These are phyloP conservation scores for Fraxinus platypoda DNA, from an alignment of 305 asterid genomes.

Conservation along the genomic window DNA sequence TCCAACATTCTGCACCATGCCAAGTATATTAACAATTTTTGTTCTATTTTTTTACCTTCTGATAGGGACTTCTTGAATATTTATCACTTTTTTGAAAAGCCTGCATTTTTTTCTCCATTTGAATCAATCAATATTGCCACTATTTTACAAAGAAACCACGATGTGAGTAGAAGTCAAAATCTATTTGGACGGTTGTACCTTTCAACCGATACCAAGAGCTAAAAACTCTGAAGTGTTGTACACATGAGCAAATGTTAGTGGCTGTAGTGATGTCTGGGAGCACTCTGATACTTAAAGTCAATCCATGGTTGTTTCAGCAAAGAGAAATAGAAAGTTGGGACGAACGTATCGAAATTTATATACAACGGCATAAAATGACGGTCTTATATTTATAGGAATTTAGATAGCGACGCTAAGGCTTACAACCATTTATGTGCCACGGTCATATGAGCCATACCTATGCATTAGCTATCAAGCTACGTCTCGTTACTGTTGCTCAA, in stretches of 20 bases:
- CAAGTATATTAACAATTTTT: background rate
- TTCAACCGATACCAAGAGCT: background rate
- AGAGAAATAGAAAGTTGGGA: background rate
- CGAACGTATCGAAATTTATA: background rate
- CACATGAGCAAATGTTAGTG: background rate
- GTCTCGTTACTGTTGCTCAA: background rate
- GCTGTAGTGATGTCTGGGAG: background rate
- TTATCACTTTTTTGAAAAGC: background rate
- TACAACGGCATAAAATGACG: background rate
- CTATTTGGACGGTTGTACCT: background rate
- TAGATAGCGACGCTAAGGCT: background rate
- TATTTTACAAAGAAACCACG: background rate
- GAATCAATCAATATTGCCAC: background rate
- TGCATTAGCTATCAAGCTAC: background rate
- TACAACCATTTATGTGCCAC: background rate
- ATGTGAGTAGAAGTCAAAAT: background rate
- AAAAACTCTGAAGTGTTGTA: background rate
- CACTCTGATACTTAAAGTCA: background rate
- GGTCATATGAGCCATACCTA: background rate
- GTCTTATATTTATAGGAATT: background rate
- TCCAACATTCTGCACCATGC: background rate
- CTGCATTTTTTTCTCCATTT: background rate
- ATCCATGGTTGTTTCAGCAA: background rate
- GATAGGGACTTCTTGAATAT: background rate
- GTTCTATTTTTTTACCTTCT: constrained; percentile 4